Base-by-base conservation (phyloP, 2,329 filamentous ascomycete genomes). In the Alternaria dauci region DNA sequence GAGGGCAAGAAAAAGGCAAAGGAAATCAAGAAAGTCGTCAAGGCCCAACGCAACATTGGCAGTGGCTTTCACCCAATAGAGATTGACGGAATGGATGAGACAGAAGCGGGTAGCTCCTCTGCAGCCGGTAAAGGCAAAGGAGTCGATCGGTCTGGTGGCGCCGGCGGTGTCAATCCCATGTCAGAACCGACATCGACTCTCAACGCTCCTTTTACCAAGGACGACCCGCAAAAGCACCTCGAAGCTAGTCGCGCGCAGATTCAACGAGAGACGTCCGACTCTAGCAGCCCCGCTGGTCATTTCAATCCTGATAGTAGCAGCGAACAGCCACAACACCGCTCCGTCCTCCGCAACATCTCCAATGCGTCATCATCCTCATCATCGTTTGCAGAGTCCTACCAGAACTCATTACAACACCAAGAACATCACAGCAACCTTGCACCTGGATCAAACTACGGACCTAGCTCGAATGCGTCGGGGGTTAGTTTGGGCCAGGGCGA, bases 331-430 rank as follows among this genome's bases (percentile, higher is more conserved):
- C 80, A 82, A 50, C 78, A 87, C 41, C 86, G 87, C 5, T 91
- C 91, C 2, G 90, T 93, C 74, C 82, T 95, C 18, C 88, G 93
- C 25, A 91, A 96, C 69, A 89, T 95, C 78, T 96, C 93, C 63
- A 96, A 91, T 68, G 90, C 92, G 1, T 97, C 94, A 0, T 96
- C 93, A 0, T 87, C 91, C 0, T 88, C 89, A 8, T 96, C 93
- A 0, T 96, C 92, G 0, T 83, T 89, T 12, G 83, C 88, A 0
- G 92, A 94, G 52, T 91, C 89, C 82, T 30, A 89, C 67, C 56
- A 71, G 41, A 72, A 71, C 20, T 75, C 73, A 16, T 58, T 72
- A 28, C 70, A 62, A 28, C 73, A 69, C 14, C 73, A 69, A 16
- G 72, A 67, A 8, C 64, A 65, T 9, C 71, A 71, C 14, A 67